A percentile compares a stretch with the other conserved stretches of the same genome.
phyloP scores from a whole-genome alignment of 106 monocot species.

The Dactylorhiza incarnata region DNA sequence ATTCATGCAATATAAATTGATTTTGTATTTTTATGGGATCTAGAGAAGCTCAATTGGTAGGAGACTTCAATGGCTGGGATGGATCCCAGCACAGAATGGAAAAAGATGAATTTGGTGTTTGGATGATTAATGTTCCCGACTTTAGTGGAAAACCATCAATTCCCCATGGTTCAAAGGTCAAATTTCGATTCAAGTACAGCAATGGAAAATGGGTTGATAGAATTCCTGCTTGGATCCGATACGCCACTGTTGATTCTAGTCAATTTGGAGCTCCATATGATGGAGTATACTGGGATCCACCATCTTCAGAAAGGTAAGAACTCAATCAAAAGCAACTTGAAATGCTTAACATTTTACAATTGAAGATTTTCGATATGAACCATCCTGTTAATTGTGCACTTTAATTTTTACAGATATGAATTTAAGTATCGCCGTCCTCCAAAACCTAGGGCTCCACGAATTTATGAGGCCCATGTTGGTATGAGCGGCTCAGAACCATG shows the following conservation, averaged over 20 bases:
- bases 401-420: conserved; percentile 40
- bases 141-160: conserved; percentile 44
- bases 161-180: conserved; percentile 80
- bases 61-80: conserved; percentile 94
- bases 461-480: conserved; percentile 96
- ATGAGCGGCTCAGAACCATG: conserved; percentile 76
- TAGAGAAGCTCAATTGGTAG: conserved; percentile 88
- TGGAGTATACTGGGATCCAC: conserved; percentile 92
- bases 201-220: conserved; percentile 78
- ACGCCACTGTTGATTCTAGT: conserved; percentile 62
- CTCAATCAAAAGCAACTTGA: background rate
- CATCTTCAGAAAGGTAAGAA: conserved; percentile 62
- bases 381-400: background rate
- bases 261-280: conserved; percentile 87
- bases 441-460: conserved; percentile 67
- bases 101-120: conserved; percentile 82
- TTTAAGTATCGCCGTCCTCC: conserved; percentile 73
- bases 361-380: no score
- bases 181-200: conserved; percentile 78
- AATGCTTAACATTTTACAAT: background rate
- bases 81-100: conserved; percentile 77
- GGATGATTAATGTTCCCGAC: conserved; percentile 63
- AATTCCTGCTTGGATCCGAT: conserved; percentile 91
- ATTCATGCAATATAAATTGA: background rate
- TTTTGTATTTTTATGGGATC: background rate